Evolutionary conservation across 805 yeast genomes (phyloP).

Genomic region (Ogataea minuta): DNA sequence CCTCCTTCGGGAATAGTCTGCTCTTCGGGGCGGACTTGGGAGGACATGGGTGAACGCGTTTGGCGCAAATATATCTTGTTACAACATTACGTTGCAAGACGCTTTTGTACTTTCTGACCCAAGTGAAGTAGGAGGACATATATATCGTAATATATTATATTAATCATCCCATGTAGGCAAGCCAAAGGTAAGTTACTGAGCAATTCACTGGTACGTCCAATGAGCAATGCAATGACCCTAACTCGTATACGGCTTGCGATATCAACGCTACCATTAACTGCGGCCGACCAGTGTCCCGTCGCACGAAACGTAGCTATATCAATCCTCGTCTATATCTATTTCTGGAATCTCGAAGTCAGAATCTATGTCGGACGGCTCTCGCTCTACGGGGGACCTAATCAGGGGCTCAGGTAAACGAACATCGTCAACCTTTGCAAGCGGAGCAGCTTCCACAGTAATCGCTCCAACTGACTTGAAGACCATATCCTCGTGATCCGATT

Average conservation of each 20-base stretch:
- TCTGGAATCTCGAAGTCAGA: slow-evolving; percentile 39
- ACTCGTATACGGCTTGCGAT: slow-evolving; percentile 29
- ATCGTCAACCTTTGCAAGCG: slow-evolving; percentile 1
- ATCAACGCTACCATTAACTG: slow-evolving; percentile 19
- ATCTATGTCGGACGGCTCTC: slow-evolving; percentile 17
- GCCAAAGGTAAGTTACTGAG: slow-evolving; percentile 25
- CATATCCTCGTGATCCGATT: slow-evolving; percentile 14
- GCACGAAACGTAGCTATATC: slow-evolving; percentile 13
- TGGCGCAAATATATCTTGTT: slow-evolving; percentile 36
- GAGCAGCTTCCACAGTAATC: slow-evolving; percentile 8
- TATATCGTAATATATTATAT: slow-evolving; percentile 7
- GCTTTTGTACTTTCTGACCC: slow-evolving; percentile 36
- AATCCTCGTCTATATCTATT: slow-evolving; percentile 34
- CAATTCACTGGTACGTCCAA: slow-evolving; percentile 3
- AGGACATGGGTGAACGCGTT: slow-evolving; percentile 33
- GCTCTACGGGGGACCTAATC: slow-evolving; percentile 2
- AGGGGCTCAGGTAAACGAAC: slow-evolving; percentile 2
- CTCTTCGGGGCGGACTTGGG: slow-evolving; percentile 25
- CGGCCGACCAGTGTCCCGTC: slow-evolving; percentile 9
- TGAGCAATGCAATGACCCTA: slow-evolving; percentile 13
- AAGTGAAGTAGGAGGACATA: slow-evolving; percentile 12
- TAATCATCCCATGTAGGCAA: slow-evolving; percentile 15
- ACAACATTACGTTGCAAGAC: slow-evolving; percentile 29
- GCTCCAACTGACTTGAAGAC: slow-evolving; percentile 19
- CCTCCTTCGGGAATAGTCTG: slow-evolving; percentile 22